Base-by-base conservation (phyloP, 805 yeast species). In the Alloascoidea africana region DNA sequence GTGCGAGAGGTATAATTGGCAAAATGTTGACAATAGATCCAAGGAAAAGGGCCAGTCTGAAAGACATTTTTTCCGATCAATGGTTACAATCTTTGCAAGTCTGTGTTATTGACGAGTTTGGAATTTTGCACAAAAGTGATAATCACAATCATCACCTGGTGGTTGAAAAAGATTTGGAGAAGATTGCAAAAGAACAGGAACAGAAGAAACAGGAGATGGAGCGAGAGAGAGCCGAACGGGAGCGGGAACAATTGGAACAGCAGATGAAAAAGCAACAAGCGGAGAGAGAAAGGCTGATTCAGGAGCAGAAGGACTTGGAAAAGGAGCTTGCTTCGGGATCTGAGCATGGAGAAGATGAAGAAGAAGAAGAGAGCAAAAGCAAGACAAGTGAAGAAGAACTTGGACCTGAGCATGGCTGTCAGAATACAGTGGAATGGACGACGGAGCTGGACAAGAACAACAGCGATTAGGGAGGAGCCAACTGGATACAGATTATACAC, bases 21-120 rank as follows among this genome's bases (percentile, higher is more conserved):
- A 54, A 62, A 11, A 85, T 86, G 91, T 60, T 89, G 30, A 65
- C 58, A 23, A 47, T 85, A 16, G 67, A 74, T 39, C 74, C 82
- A 2, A 53, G 50, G 15, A 60, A 68, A 38, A 69, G 96, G 40
- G 69, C 70, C 14, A 52, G 69, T 2, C 66, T 86, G 55, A 63
- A 62, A 4, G 76, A 70, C n/a, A 68, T 86, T 2, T 41, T 66
- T 34, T 49, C 55, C 2, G 77, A 77, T 46, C 63, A 59, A 5
- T 89, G 87, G 73, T 63, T 74, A 41, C 44, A 59, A 30, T 47
- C 59, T 2, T 76, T 87, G 11, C 65, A 71, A 18, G 56, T 53
- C 43, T 86, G 96, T 53, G 46, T 52, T 3, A 46, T 45, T 37
- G 45, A 18, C 39, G 46, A 33, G 37, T 38, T 39, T n/a, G 58